These are phyloP conservation scores for Penicillium sp. DNA, from an alignment of 2,329 filamentous ascomycete genomes.

Conservation along the genomic window DNA sequence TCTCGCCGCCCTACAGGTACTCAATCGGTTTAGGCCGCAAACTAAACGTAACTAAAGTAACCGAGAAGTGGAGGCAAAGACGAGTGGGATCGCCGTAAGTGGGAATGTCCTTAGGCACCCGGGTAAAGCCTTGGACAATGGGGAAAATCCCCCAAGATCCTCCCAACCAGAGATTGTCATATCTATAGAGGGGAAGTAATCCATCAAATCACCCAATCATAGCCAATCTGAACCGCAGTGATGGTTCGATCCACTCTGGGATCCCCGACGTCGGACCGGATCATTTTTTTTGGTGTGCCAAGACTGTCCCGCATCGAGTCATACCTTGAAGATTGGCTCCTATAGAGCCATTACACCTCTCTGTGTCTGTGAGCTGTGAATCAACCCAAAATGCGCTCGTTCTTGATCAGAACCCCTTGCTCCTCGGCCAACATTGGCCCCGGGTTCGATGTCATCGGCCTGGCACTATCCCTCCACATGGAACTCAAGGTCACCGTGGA, in stretches of 20 bases:
- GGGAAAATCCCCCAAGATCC: background rate
- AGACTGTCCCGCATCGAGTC: constrained; percentile 23
- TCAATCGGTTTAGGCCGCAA: background rate
- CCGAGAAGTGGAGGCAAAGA: background rate
- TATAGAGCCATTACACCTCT: background rate
- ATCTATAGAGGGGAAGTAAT: background rate
- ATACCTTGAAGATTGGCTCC: background rate
- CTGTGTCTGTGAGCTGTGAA: background rate
- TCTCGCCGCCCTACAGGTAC: background rate
- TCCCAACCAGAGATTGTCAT: background rate
- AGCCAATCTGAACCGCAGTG: background rate
- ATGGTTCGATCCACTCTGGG: constrained; percentile 11
- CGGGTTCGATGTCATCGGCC: constrained; percentile 93
- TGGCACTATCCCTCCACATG: constrained; percentile 90
- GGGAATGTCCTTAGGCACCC: background rate
- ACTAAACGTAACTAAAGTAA: background rate
- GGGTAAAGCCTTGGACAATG: background rate
- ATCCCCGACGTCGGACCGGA: constrained; percentile 22
- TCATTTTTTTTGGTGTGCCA: constrained; percentile 20
- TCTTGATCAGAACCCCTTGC: constrained; percentile 78
- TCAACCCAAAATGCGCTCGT: constrained; percentile 43
- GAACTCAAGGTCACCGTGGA: constrained; percentile 81
- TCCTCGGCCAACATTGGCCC: constrained; percentile 98
- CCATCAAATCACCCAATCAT: constrained; percentile 3
- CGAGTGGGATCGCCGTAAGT: background rate